These are phyloP conservation scores for Bipolaris sorokiniana DNA, from an alignment of 2,329 filamentous ascomycete genomes.

Conservation along the genomic window DNA sequence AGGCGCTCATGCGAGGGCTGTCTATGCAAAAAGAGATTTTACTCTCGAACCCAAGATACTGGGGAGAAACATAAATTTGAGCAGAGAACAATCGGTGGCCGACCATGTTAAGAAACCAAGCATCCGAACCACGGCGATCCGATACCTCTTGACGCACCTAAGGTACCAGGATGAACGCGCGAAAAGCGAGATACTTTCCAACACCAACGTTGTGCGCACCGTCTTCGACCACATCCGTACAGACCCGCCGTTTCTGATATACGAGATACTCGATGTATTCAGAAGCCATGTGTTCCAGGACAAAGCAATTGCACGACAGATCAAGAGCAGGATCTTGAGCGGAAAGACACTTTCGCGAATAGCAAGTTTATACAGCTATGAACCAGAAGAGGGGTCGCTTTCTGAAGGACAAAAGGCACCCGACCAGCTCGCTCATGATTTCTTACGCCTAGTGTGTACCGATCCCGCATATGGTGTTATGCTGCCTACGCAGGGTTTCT, in stretches of 20 bases:
- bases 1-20: slow-evolving; percentile 74
- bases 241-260: slow-evolving; percentile 76
- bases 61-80: slow-evolving; percentile 79
- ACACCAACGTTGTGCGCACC: slow-evolving; percentile 70
- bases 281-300: slow-evolving; percentile 77
- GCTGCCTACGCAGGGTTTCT: slow-evolving; percentile 80
- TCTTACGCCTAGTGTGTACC: slow-evolving; percentile 78
- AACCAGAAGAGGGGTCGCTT: slow-evolving; percentile 56
- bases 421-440: slow-evolving; percentile 72
- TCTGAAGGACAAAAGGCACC: slow-evolving; percentile 60
- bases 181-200: slow-evolving; percentile 81
- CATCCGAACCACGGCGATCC: slow-evolving; percentile 80
- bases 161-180: slow-evolving; percentile 77
- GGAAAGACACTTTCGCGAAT: slow-evolving; percentile 75
- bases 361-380: slow-evolving; percentile 44
- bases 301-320: slow-evolving; percentile 70
- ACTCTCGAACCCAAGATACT: slow-evolving; percentile 75
- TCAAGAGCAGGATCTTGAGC: slow-evolving; percentile 78
- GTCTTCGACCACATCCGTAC: slow-evolving; percentile 78
- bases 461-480: slow-evolving; percentile 74
- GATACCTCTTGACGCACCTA: slow-evolving; percentile 79
- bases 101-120: slow-evolving; percentile 73
- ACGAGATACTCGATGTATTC: slow-evolving; percentile 75
- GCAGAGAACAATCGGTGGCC: slow-evolving; percentile 61
- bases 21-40: slow-evolving; percentile 78